Base-by-base conservation (phyloP, 768 basidiomycete species). In the Lactarius deliciosus region DNA sequence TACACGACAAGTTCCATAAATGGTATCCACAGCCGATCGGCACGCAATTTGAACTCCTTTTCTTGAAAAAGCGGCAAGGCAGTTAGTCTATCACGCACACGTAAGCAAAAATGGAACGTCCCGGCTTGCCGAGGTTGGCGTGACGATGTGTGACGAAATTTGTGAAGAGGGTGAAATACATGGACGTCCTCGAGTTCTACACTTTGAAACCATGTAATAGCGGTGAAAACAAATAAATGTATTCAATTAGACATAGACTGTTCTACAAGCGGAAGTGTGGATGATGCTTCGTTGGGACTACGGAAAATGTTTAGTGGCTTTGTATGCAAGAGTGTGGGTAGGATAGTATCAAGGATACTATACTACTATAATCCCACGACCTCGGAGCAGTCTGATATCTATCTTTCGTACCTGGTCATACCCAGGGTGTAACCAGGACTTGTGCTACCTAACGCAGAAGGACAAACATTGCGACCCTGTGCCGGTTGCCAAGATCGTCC, bases 401-500 rank as follows among this genome's bases (percentile, higher is more conserved):
- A n/a, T 45, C 60, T 28, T 54, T 54, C 40, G 36, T 38, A 22
- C 40, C 11, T 13, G 36, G 36, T 13, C 36, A 38, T 38, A 34
- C 32, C 32, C 73, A 66, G 91, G 90, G 73, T 73, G 63, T 80
- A 79, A 74, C 92, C 84, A 69, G 92, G 82, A 77, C 93, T 92
- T 30, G 89, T 89, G 67, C 91, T 83, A 73, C 92, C 92, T 54
- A 92, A 92, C 83, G 74, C 88, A 90, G 18, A 88, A 87, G n/a
- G 89, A 92, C 57, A 79, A 74, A n/a, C 89, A 89, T 68, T 81
- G 75, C 56, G 0, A 92, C 91, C n/a, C 71, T 75, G 15, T 81
- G 81, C 70, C 91, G 81, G 71, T 81, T 79, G 20, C 90, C 92
- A 53, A 94, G 81, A 62, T 92, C 88, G 72, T 94, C 92, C 75